Percentiles rank a stretch among this genome's conserved stretches.
phyloP scores from a whole-genome alignment of 1,139 yeast species.

The Lodderomyces metapsilosis region DNA sequence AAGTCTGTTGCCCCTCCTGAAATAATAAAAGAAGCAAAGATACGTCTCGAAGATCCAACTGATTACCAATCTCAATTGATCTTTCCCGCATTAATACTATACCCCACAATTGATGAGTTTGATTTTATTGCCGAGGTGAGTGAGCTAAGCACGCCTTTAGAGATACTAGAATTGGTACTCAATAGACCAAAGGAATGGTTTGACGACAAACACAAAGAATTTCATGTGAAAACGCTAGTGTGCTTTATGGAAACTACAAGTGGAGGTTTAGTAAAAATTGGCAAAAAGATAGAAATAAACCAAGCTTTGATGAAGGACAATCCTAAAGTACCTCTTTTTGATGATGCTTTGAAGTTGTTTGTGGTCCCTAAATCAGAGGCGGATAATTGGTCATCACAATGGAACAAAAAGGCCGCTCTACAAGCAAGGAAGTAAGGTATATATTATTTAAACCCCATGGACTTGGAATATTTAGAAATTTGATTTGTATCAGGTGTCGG shows the following conservation, averaged over 20 bases:
- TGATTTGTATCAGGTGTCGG: slow-evolving; percentile 32
- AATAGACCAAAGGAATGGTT: slow-evolving; percentile 75
- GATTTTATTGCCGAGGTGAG: slow-evolving; percentile 77
- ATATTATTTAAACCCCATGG: slow-evolving; percentile 41
- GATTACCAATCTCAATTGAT: slow-evolving; percentile 79
- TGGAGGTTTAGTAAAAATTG: slow-evolving; percentile 86
- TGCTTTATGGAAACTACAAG: slow-evolving; percentile 77
- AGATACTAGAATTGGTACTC: slow-evolving; percentile 54
- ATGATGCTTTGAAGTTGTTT: slow-evolving; percentile 68
- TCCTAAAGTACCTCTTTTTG: slow-evolving; percentile 77
- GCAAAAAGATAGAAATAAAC: slow-evolving; percentile 69
- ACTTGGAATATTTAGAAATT: slow-evolving; percentile 36
- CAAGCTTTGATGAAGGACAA: slow-evolving; percentile 67
- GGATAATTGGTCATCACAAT: slow-evolving; percentile 59
- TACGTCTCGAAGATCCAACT: slow-evolving; percentile 62
- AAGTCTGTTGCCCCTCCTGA: slow-evolving; percentile 53
- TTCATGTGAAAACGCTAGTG: slow-evolving; percentile 58
- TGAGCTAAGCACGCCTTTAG: slow-evolving; percentile 63
- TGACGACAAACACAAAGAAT: slow-evolving; percentile 60
- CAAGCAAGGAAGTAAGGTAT: slow-evolving; percentile 24
- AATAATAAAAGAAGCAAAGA: slow-evolving; percentile 43
- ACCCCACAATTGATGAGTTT: slow-evolving; percentile 83
- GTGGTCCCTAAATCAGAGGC: slow-evolving; percentile 76
- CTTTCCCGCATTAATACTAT: slow-evolving; percentile 76
- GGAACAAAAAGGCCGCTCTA: slow-evolving; percentile 68